These are phyloP conservation scores for Dipteronia sinensis DNA, from an alignment of 345 rosid species.

Conservation along the genomic window DNA sequence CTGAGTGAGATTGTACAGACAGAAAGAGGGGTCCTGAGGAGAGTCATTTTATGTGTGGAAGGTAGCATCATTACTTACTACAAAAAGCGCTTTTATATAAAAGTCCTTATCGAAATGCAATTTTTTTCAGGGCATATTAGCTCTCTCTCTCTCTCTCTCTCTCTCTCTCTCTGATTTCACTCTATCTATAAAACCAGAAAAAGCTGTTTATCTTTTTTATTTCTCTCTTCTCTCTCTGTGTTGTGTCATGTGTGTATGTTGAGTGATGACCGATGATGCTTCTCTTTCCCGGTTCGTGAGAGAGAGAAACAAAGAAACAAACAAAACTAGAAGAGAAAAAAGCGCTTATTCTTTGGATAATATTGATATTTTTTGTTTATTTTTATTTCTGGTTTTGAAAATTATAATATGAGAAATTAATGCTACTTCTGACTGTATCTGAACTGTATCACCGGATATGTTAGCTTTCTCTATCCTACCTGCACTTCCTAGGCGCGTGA, in stretches of 20 bases:
- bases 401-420: too few relatives aligned
- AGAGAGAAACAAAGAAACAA: background rate
- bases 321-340: slow-evolving; percentile 31
- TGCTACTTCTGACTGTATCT: too few relatives aligned
- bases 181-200: slow-evolving; percentile 12
- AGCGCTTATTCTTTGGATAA: slow-evolving; percentile 38
- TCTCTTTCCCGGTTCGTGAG: slow-evolving; percentile 18
- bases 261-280: slow-evolving; percentile 28
- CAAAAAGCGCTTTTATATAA: slow-evolving; percentile 19
- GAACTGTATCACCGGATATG: too few relatives aligned
- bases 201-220: slow-evolving; percentile 24
- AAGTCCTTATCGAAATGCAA: slow-evolving; percentile 42
- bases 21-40: slow-evolving; percentile 19
- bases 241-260: background rate
- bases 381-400: too few relatives aligned
- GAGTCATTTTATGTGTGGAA: slow-evolving; percentile 4
- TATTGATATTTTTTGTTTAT: background rate
- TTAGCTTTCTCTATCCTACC: background rate
- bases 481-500: background rate
- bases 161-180: slow-evolving; percentile 1
- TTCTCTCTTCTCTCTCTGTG: background rate
- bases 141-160: slow-evolving; percentile 3
- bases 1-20: slow-evolving; percentile 21
- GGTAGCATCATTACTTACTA: slow-evolving; percentile 12
- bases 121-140: slow-evolving; percentile 14